Evolutionary conservation across 305 asterid genomes (phyloP).

Genomic region (Solanum hybrid): DNA sequence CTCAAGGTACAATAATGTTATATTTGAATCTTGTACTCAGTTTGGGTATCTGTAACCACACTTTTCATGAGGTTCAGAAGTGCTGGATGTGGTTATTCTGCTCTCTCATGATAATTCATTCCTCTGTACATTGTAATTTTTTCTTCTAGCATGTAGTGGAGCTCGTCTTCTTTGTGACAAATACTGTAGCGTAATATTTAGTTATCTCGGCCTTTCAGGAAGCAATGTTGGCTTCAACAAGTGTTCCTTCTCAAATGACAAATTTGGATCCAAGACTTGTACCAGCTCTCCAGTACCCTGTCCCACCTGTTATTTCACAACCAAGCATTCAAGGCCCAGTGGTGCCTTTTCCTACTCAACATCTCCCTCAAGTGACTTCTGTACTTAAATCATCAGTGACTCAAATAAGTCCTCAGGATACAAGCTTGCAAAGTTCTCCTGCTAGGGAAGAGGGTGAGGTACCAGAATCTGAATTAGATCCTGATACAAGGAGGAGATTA

Average conservation of each 20-base stretch:
- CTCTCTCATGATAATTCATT: conserved; percentile 3
- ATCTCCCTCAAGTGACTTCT: conserved; percentile 48
- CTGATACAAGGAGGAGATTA: conserved; percentile 95
- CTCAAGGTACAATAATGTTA: conserved; percentile 49
- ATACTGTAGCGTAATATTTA: conserved; percentile 11
- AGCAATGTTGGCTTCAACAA: conserved; percentile 55
- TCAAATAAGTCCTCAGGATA: conserved; percentile 51
- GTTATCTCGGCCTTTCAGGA: conserved; percentile 45
- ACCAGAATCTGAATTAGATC: conserved; percentile 96
- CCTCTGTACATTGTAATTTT: background rate
- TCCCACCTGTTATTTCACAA: conserved; percentile 37
- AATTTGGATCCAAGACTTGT: conserved; percentile 52
- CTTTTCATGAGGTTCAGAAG: background rate
- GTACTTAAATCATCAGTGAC: conserved; percentile 39
- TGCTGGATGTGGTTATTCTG: conserved; percentile 4
- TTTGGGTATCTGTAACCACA: background rate
- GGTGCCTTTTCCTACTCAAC: conserved; percentile 48
- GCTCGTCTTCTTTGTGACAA: background rate
- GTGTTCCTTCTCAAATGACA: conserved; percentile 35
- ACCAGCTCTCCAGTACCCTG: conserved; percentile 36
- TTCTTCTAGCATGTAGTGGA: background rate
- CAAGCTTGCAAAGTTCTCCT: conserved; percentile 60
- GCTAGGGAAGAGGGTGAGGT: conserved; percentile 99
- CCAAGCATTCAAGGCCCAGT: conserved; percentile 42
- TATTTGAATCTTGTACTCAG: conserved; percentile 7